A percentile compares a stretch with the other conserved stretches of the same genome.
phyloP scores from a whole-genome alignment of 2,329 filamentous ascomycete genomes.

The Diaporthe batatas region DNA sequence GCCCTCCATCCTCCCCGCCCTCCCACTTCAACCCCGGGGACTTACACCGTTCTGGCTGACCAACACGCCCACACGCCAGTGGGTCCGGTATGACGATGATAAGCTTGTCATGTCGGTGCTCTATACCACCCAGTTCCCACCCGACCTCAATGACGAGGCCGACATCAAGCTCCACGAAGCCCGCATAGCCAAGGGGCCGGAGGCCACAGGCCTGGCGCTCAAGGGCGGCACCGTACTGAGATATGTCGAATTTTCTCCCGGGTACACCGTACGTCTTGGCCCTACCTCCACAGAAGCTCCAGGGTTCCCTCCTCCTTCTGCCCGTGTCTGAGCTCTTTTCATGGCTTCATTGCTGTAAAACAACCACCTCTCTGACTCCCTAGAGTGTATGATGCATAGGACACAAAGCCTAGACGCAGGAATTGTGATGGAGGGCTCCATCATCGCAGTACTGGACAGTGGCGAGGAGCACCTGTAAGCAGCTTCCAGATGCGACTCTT shows the following conservation, averaged over 20 bases:
- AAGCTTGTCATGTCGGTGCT: constrained; percentile 39
- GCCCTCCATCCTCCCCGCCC: neutral
- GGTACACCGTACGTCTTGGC: constrained; percentile 43
- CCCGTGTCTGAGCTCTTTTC: neutral
- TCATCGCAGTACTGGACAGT: constrained; percentile 62
- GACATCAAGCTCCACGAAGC: constrained; percentile 61
- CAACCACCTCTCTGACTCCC: neutral
- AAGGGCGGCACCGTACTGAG: constrained; percentile 58
- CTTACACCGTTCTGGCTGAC: neutral
- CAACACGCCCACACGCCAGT: constrained; percentile 14
- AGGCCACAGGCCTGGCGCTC: constrained; percentile 60
- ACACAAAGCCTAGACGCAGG: constrained; percentile 64
- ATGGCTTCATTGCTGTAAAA: neutral
- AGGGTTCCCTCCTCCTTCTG: neutral
- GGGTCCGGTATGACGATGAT: constrained; percentile 41
- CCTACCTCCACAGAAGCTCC: neutral
- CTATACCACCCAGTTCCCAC: constrained; percentile 41
- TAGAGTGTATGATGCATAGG: constrained; percentile 58
- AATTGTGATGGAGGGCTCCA: constrained; percentile 59
- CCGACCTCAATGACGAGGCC: constrained; percentile 49
- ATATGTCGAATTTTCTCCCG: constrained; percentile 62
- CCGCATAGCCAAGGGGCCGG: constrained; percentile 56
- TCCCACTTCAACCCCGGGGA: neutral
- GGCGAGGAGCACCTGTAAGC: constrained; percentile 58
- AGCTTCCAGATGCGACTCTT: too few relatives aligned